Conservation (phyloP, 129 eudicot genomes). For the Gnaphalium uliginosum region DNA sequence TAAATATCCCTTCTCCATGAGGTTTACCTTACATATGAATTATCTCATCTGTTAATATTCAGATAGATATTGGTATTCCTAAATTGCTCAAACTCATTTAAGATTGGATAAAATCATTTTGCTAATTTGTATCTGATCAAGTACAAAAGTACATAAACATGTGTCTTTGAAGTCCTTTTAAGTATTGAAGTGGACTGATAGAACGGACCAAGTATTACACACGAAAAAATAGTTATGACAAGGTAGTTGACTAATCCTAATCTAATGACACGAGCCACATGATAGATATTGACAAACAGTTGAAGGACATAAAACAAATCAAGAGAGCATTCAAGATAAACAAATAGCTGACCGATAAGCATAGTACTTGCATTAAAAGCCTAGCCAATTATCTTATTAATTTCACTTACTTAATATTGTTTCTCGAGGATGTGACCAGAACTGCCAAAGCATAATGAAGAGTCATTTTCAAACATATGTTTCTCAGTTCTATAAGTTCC, state of each 20-base stretch:
- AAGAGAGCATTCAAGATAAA: not conserved
- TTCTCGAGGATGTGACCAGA: not conserved
- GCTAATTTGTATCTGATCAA: not conserved
- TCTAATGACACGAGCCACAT: not conserved
- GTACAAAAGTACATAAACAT: not conserved
- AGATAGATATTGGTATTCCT: not conserved
- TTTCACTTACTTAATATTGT: not conserved
- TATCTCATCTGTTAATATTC: not conserved
- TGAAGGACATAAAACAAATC: not conserved
- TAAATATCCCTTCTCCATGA: not conserved
- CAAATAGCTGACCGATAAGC: not conserved
- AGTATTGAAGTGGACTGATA: not conserved
- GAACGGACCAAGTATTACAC: not conserved
- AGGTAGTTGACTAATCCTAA: not conserved
- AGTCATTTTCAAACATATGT: not conserved
- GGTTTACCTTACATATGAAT: not conserved
- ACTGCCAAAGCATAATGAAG: slow-evolving; percentile 1
- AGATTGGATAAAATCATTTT: not conserved
- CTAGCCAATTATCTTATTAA: not conserved
- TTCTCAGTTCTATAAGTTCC: not conserved
- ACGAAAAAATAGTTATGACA: not conserved
- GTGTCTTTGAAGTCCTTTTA: not conserved
- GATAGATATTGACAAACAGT: not conserved
- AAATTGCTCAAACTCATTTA: not conserved
- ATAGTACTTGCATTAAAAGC: not conserved